Conservation (phyloP, 345 rosid species). For the Noccaea caerulescens region DNA sequence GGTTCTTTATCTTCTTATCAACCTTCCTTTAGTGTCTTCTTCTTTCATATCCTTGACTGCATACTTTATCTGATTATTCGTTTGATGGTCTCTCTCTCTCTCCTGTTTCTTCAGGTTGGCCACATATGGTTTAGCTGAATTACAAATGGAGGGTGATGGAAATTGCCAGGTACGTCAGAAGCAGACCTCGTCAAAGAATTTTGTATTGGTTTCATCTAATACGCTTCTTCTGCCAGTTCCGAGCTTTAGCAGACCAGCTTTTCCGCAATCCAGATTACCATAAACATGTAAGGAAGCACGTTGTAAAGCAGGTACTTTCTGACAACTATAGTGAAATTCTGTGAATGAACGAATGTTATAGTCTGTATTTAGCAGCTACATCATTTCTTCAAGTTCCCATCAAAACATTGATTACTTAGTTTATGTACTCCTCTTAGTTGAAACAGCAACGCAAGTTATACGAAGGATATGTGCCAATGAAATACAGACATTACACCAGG, state of each 20-base stretch:
- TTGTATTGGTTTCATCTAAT: conserved; percentile 17
- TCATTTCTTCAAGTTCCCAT: background rate
- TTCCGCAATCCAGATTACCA: conserved; percentile 82
- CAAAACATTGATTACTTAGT: background rate
- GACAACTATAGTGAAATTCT: conserved; percentile 17
- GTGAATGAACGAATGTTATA: no score
- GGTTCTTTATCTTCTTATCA: conserved; percentile 51
- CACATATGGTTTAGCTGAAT: conserved; percentile 80
- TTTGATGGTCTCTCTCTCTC: no score
- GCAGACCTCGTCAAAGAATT: background rate
- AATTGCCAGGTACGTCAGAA: conserved; percentile 77
- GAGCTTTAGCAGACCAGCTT: conserved; percentile 94
- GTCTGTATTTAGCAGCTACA: background rate
- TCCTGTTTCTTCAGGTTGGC: conserved; percentile 49
- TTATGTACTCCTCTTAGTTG: conserved; percentile 51
- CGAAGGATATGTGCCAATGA: conserved; percentile 88
- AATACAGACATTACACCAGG: conserved; percentile 77
- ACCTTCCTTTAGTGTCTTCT: conserved; percentile 6
- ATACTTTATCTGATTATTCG: background rate
- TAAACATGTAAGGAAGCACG: conserved; percentile 75
- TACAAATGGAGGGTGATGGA: conserved; percentile 94
- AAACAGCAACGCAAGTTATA: conserved; percentile 71
- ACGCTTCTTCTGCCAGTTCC: conserved; percentile 57
- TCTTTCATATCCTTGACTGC: conserved; percentile 7
- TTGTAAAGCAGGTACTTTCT: conserved; percentile 80